Conservation (phyloP, 192 early-diverging fungal genomes). For the Oehlia diaphana region DNA sequence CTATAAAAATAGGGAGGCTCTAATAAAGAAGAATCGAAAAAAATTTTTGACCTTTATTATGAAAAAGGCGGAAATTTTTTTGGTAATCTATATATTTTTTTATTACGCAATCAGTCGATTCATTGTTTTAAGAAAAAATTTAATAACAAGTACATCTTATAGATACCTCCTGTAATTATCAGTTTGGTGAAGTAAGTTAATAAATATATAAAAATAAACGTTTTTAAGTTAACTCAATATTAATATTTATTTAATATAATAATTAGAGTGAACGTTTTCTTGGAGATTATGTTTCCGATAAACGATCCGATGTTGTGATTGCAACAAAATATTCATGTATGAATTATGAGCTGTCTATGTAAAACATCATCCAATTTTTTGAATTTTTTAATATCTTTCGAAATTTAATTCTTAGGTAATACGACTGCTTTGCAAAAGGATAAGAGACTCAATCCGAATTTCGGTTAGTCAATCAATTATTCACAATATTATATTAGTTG, state of each 20-base stretch:
- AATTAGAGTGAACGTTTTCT: slow-evolving; percentile 39
- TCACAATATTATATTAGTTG: background rate
- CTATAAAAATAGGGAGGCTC: slow-evolving; percentile 29
- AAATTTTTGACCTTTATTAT: slow-evolving; percentile 49
- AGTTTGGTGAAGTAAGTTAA: background rate
- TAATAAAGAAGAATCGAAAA: slow-evolving; percentile 45
- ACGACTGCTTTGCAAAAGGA: background rate
- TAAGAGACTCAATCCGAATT: background rate
- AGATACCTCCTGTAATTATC: background rate
- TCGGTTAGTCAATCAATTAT: background rate
- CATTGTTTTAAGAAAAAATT: background rate
- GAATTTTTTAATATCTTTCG: background rate
- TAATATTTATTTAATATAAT: background rate
- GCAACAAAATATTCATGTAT: slow-evolving; percentile 45
- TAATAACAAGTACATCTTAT: background rate
- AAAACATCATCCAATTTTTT: too few species aligned
- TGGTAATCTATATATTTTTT: slow-evolving; percentile 23
- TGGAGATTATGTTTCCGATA: slow-evolving; percentile 43
- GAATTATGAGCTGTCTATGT: background rate
- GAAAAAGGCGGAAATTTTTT: slow-evolving; percentile 52
- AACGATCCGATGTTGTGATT: slow-evolving; percentile 48
- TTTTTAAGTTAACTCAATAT: background rate
- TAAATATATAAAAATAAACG: background rate
- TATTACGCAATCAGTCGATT: background rate
- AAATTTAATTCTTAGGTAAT: background rate